These are phyloP conservation scores for Barnettozyma populi DNA, from an alignment of 805 yeast species.

Conservation along the genomic window DNA sequence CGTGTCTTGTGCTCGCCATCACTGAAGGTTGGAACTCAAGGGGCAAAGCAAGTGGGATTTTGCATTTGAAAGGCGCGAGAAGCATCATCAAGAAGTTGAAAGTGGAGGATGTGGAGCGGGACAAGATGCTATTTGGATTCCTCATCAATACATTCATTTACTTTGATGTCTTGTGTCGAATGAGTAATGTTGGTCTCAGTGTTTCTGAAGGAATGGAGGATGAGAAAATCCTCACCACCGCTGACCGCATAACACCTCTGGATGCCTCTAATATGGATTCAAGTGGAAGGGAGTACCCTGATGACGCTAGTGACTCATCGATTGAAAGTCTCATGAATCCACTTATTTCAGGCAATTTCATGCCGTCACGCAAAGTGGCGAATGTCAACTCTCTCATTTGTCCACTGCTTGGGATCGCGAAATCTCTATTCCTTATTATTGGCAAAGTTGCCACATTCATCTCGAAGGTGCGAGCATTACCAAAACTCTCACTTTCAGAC, in stretches of 20 bases:
- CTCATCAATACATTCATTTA: slow-evolving; percentile 52
- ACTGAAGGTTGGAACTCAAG: slow-evolving; percentile 69
- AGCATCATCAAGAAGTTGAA: slow-evolving; percentile 46
- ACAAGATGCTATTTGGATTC: slow-evolving; percentile 18
- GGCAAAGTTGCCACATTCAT: slow-evolving; percentile 58
- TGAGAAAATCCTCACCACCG: slow-evolving; percentile 10
- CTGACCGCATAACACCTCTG: slow-evolving; percentile 1
- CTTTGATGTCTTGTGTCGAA: slow-evolving; percentile 60
- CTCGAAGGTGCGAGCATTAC: slow-evolving; percentile 38
- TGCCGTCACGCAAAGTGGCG: slow-evolving; percentile 1
- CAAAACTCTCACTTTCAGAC: slow-evolving; percentile 38
- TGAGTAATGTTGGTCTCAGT: slow-evolving; percentile 38
- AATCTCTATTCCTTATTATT: slow-evolving; percentile 56
- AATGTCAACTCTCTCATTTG: slow-evolving; percentile 35
- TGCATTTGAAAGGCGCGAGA: slow-evolving; percentile 63
- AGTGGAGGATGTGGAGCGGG: slow-evolving; percentile 7
- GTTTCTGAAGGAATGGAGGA: slow-evolving; percentile 10
- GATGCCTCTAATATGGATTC: not conserved
- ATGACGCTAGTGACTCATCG: not conserved
- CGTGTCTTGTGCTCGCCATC: slow-evolving; percentile 57
- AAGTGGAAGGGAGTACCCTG: not conserved
- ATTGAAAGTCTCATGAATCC: slow-evolving; percentile 7
- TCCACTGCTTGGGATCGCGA: slow-evolving; percentile 65
- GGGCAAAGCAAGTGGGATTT: slow-evolving; percentile 55
- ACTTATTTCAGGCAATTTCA: slow-evolving; percentile 5